Base-by-base conservation (phyloP, 1,139 yeast species). In the Candida sanyaensis region DNA sequence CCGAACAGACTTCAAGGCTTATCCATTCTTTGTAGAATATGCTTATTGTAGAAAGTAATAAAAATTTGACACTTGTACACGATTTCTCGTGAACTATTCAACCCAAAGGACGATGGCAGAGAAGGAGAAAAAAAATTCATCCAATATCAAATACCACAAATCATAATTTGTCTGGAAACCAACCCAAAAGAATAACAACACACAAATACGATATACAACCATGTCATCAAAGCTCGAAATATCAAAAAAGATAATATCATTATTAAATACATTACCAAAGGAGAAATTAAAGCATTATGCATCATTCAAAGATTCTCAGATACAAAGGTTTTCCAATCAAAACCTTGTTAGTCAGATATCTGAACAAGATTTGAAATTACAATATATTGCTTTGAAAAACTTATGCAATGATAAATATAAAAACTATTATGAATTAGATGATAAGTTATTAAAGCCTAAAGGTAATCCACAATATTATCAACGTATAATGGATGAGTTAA, bases 381-480 rank as follows among this genome's bases (percentile, higher is more conserved):
- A 86, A 63, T 80, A 79, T 53, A 68, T 71, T 46, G 78, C 91
- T 3, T 67, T 86, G 50, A 73, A 84, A 46, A 81, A 79, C 56
- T 67, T 87, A 54, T 77, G 78, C 47, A 78, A 75, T 54, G 84
- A 84, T 62, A 84, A 83, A 61, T 85, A 84, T 69, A 77, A 74
- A 60, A 78, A 80, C 52, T 81, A 82, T 60, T 87, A 86, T 62
- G 71, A 77, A 54, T 75, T 84, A 34, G 85, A 84, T 50, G 86
- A 83, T 45, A 86, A 86, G 63, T 67, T 91, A 53, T 68, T 81
- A 59, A 75, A 68, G 56, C 97, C 97, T 29, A 84, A 85, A 61
- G 96, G 97, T 1, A 88, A 90, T 63, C 92, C 96, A 2, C 69
- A 77, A 43, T 91, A 91, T 62, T 91, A 91, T 61, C 77, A 75